A percentile compares a stretch with the other conserved stretches of the same genome.
Evolutionary conservation across 495 filamentous ascomycete genomes (phyloP).

Genomic region (Penicillium flavigenum): DNA sequence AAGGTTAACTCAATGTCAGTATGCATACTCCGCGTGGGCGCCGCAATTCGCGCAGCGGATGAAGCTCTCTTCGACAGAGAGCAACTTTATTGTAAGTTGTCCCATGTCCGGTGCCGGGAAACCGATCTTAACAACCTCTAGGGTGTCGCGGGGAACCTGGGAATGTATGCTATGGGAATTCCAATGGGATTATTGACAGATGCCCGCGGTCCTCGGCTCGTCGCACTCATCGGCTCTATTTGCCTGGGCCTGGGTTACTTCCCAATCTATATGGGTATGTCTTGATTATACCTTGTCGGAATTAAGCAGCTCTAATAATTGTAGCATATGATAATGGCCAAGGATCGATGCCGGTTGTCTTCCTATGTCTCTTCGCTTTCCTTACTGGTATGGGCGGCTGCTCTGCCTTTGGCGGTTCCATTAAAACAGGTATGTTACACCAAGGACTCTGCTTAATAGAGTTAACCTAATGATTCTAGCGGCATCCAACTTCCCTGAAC

Average conservation of each 20-base stretch:
- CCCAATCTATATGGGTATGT: slow-evolving; percentile 65
- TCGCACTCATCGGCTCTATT: slow-evolving; percentile 70
- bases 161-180: slow-evolving; percentile 91
- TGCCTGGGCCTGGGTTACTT: slow-evolving; percentile 76
- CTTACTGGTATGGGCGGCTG: slow-evolving; percentile 86
- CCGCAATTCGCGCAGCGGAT: slow-evolving; percentile 88
- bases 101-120: not conserved
- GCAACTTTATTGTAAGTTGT: slow-evolving; percentile 76
- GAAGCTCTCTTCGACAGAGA: slow-evolving; percentile 83
- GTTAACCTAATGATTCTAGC: slow-evolving; percentile 40
- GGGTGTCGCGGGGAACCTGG: slow-evolving; percentile 88
- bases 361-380: slow-evolving; percentile 78
- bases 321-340: slow-evolving; percentile 50
- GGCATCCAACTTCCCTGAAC: slow-evolving; percentile 87
- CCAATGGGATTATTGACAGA: slow-evolving; percentile 88
- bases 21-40: slow-evolving; percentile 98
- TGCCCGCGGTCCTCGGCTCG: slow-evolving; percentile 72
- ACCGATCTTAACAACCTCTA: slow-evolving; percentile 34
- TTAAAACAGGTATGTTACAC: slow-evolving; percentile 64
- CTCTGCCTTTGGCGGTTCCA: slow-evolving; percentile 77
- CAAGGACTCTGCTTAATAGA: not conserved
- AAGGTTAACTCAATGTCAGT: slow-evolving; percentile 52
- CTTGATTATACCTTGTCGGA: not conserved
- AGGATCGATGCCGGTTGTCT: slow-evolving; percentile 61
- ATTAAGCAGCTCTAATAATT: slow-evolving; percentile 11